Evolutionary conservation across 495 filamentous ascomycete species (phyloP).

Genomic region (Aspergillus bridgeri): DNA sequence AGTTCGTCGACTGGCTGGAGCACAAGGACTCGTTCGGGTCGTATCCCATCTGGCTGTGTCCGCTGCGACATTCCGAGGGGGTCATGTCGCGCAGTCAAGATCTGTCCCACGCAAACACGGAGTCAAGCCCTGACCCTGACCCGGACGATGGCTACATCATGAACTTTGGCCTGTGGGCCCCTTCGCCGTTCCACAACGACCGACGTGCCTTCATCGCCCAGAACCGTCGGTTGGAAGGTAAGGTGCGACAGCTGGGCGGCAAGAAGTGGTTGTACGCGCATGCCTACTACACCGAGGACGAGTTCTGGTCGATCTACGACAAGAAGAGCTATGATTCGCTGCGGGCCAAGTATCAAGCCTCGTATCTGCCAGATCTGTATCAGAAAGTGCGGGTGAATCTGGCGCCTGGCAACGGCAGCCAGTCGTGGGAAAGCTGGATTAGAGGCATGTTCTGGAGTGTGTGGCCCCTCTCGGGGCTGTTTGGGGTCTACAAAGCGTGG

Average conservation of each 20-base stretch:
- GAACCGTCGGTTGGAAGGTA: conserved; percentile 63
- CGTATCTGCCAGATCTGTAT: conserved; percentile 46
- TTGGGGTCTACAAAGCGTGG: conserved; percentile 24
- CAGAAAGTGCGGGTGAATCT: conserved; percentile 48
- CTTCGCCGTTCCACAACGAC: conserved; percentile 18
- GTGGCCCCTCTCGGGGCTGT: conserved; percentile 25
- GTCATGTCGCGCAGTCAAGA: not conserved
- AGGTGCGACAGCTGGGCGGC: conserved; percentile 62
- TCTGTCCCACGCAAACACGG: conserved; percentile 1
- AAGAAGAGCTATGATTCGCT: conserved; percentile 44
- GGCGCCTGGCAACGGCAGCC: not conserved
- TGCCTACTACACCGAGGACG: conserved; percentile 50
- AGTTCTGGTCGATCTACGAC: conserved; percentile 56
- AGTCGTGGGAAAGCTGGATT: conserved; percentile 7
- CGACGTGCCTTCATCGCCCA: conserved; percentile 42
- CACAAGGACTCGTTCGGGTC: conserved; percentile 40
- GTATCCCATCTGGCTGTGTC: conserved; percentile 61
- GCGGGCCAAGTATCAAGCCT: conserved; percentile 48
- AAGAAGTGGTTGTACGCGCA: conserved; percentile 60
- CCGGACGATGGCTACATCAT: conserved; percentile 32
- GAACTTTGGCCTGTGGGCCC: conserved; percentile 56
- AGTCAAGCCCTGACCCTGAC: conserved; percentile 2
- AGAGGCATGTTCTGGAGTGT: conserved; percentile 19
- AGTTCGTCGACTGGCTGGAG: conserved; percentile 49
- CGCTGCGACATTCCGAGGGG: conserved; percentile 17